These are phyloP conservation scores for Leccinellum albellum DNA, from an alignment of 768 basidiomycete genomes.

Conservation along the genomic window DNA sequence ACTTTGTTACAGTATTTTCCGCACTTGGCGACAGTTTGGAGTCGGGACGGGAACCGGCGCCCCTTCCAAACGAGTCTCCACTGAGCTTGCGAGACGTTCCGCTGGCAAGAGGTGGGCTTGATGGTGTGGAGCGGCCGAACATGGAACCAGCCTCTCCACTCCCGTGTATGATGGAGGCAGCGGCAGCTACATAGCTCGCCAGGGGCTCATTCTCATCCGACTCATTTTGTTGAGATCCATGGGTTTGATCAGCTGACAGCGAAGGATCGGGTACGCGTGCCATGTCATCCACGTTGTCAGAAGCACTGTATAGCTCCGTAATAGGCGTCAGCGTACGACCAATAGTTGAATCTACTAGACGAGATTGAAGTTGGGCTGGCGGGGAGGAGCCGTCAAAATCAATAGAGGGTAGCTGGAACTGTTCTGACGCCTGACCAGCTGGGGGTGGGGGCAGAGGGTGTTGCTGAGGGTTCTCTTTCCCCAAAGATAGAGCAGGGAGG, in stretches of 20 bases:
- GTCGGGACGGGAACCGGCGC: slow-evolving; percentile 34
- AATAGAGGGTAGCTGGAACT: slow-evolving; percentile 56
- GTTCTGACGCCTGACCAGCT: slow-evolving; percentile 5
- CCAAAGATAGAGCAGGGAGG: slow-evolving; percentile 17
- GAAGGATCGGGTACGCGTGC: slow-evolving; percentile 13
- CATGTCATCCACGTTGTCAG: slow-evolving; percentile 26
- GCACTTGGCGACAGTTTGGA: slow-evolving; percentile 35
- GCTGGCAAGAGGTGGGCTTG: slow-evolving; percentile 27
- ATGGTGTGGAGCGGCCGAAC: slow-evolving; percentile 14
- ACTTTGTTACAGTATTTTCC: slow-evolving; percentile 19
- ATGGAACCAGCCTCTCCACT: slow-evolving; percentile 13
- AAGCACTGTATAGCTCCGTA: slow-evolving; percentile 46
- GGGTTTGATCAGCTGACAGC: slow-evolving; percentile 16
- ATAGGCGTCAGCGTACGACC: slow-evolving; percentile 58
- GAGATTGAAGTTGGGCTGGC: slow-evolving; percentile 11
- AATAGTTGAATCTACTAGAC: slow-evolving; percentile 17
- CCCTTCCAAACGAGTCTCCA: slow-evolving; percentile 32
- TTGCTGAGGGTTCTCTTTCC: slow-evolving; percentile 20
- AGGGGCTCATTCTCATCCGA: slow-evolving; percentile 29
- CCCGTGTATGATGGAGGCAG: slow-evolving; percentile 22
- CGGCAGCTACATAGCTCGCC: slow-evolving; percentile 8
- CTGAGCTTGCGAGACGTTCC: slow-evolving; percentile 30
- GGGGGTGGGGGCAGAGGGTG: slow-evolving; percentile 27
- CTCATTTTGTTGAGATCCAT: slow-evolving; percentile 10
- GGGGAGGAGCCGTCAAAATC: slow-evolving; percentile 37